These are phyloP conservation scores for Cenococcum geophilum DNA, from an alignment of 495 filamentous ascomycete species.

Conservation along the genomic window DNA sequence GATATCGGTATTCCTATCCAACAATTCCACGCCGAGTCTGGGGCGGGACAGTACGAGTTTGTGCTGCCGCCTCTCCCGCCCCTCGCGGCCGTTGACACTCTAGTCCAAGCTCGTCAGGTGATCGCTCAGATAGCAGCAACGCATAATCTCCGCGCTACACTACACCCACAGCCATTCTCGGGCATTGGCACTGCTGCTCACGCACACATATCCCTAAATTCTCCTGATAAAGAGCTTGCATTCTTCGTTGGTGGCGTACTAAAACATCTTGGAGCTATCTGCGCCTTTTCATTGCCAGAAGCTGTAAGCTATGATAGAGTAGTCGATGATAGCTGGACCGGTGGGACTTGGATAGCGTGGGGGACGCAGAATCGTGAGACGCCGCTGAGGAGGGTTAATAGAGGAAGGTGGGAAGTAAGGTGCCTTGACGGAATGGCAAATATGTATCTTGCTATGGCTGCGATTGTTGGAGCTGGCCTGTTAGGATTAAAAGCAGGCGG, in stretches of 20 bases:
- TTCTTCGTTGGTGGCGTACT: constrained; percentile 64
- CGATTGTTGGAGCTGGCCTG: constrained; percentile 59
- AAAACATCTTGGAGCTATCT: constrained; percentile 56
- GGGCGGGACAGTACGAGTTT: constrained; percentile 76
- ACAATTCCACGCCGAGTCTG: constrained; percentile 72
- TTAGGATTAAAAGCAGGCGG: constrained; percentile 48
- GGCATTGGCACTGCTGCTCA: constrained; percentile 62
- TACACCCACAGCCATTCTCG: constrained; percentile 66
- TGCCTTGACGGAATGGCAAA: constrained; percentile 67
- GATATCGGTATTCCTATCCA: constrained; percentile 59
- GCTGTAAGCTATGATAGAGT: constrained; percentile 56
- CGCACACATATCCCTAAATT: constrained; percentile 58
- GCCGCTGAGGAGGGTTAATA: constrained; percentile 55
- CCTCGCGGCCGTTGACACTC: constrained; percentile 62
- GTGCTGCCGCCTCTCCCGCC: constrained; percentile 60
- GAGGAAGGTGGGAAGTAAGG: constrained; percentile 65
- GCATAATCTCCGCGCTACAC: constrained; percentile 62
- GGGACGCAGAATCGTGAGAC: constrained; percentile 71
- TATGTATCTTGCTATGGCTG: constrained; percentile 61
- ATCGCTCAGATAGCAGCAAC: constrained; percentile 53
- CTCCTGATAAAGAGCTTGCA: constrained; percentile 38
- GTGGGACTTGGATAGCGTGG: constrained; percentile 68
- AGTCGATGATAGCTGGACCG: constrained; percentile 64
- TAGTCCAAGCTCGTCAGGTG: constrained; percentile 66
- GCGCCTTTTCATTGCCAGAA: constrained; percentile 58